These are phyloP conservation scores for Drechslerella dactyloides DNA, from an alignment of 2,329 filamentous ascomycete species.

Conservation along the genomic window DNA sequence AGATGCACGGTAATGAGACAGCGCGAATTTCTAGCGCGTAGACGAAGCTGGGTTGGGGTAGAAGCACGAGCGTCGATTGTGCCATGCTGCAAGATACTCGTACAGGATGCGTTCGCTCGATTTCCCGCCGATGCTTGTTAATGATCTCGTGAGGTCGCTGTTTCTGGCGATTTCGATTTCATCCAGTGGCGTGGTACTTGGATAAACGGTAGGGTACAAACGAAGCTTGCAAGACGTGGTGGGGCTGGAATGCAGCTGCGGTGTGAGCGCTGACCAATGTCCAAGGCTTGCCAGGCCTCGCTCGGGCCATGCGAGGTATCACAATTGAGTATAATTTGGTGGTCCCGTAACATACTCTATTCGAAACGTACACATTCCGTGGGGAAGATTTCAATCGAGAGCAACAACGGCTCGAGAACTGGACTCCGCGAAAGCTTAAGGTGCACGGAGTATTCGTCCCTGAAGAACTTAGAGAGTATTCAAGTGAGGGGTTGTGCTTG, in stretches of 20 bases:
- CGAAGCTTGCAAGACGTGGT: conserved; percentile 10
- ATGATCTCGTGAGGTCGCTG: conserved; percentile 47
- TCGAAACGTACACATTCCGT: not conserved
- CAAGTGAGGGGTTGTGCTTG: too few species aligned
- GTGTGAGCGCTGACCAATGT: conserved; percentile 35
- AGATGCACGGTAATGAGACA: too few species aligned
- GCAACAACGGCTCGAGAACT: not conserved
- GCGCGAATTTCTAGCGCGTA: not conserved
- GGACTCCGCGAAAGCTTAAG: conserved; percentile 4
- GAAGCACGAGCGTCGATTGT: not conserved
- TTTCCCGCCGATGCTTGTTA: conserved; percentile 16
- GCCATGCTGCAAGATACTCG: not conserved
- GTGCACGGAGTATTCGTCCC: not conserved
- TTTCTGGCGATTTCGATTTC: conserved; percentile 32
- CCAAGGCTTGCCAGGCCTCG: conserved; percentile 15
- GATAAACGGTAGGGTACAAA: conserved; percentile 43
- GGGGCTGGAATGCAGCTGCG: conserved; percentile 22
- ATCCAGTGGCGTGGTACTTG: conserved; percentile 49
- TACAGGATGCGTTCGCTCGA: too few species aligned
- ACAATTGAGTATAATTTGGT: conserved; percentile 41
- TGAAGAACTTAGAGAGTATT: too few species aligned
- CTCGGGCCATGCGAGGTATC: conserved; percentile 25
- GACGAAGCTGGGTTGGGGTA: not conserved
- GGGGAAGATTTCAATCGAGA: conserved; percentile 13
- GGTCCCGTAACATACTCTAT: not conserved